Conservation (phyloP, 495 filamentous ascomycete genomes). For the Thermothielavioides terrestris region DNA sequence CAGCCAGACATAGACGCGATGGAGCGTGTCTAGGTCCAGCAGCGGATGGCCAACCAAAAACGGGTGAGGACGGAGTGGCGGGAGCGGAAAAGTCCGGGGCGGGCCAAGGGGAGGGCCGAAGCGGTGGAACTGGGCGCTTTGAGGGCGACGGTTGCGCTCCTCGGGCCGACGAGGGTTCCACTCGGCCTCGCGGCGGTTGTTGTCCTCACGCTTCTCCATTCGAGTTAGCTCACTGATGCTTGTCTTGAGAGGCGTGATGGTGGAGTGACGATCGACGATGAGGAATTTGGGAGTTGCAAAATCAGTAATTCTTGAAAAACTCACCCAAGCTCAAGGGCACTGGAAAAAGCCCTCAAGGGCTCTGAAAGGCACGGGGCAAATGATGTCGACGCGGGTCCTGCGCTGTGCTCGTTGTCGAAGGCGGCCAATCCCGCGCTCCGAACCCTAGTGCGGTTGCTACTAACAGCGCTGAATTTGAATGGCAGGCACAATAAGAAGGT, state of each 20-base stretch:
- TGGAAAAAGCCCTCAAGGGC: neutral
- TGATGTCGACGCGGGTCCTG: neutral
- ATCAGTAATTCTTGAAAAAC: neutral
- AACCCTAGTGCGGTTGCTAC: neutral
- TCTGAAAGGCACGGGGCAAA: neutral
- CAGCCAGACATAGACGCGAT: neutral
- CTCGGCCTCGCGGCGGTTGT: neutral
- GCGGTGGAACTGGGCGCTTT: neutral
- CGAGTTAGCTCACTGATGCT: neutral
- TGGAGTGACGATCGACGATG: neutral
- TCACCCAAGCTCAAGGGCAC: neutral
- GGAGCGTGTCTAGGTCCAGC: neutral
- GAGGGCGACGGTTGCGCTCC: neutral
- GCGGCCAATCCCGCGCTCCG: conserved; percentile 3
- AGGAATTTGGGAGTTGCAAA: neutral
- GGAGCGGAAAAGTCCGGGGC: neutral
- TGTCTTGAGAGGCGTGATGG: neutral
- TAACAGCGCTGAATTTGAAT: neutral
- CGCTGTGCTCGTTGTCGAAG: neutral
- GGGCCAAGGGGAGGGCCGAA: neutral
- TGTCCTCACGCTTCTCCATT: neutral
- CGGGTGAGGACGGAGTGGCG: neutral
- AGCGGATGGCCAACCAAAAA: neutral
- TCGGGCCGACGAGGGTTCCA: neutral
- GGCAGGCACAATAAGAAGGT: neutral